Conservation (phyloP, 2,329 filamentous ascomycete genomes). For the Xylariaceae sp. region DNA sequence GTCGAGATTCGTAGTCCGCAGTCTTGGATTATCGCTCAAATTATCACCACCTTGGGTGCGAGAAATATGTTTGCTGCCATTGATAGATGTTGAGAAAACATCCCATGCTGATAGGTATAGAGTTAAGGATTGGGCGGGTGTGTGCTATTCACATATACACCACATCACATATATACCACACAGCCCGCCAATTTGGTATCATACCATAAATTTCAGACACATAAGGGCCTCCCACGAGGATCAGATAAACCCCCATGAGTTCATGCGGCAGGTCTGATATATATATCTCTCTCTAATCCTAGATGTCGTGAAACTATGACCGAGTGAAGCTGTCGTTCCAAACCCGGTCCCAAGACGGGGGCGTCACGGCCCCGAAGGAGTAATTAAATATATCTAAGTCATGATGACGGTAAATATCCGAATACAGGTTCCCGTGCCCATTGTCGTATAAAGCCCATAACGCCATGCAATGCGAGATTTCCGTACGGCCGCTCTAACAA, state of each 20-base stretch:
- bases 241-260: background rate
- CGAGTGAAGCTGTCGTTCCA: background rate
- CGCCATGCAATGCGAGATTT: constrained; percentile 13
- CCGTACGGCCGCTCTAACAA: constrained; percentile 2
- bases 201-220: background rate
- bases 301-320: background rate
- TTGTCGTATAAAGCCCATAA: background rate
- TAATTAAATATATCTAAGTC: background rate
- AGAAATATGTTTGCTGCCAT: no score
- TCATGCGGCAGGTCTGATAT: background rate
- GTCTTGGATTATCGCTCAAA: no score
- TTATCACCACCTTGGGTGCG: no score
- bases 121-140: no score
- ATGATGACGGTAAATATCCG: background rate
- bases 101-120: no score
- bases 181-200: no score
- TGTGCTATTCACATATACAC: no score
- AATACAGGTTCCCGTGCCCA: background rate
- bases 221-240: background rate
- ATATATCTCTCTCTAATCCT: background rate
- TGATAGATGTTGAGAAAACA: no score
- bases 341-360: background rate
- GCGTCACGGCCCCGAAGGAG: background rate
- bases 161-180: no score
- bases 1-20: no score